Evolutionary conservation across 495 filamentous ascomycete genomes (phyloP).

Genomic region (Xanthoparmelia taractica): DNA sequence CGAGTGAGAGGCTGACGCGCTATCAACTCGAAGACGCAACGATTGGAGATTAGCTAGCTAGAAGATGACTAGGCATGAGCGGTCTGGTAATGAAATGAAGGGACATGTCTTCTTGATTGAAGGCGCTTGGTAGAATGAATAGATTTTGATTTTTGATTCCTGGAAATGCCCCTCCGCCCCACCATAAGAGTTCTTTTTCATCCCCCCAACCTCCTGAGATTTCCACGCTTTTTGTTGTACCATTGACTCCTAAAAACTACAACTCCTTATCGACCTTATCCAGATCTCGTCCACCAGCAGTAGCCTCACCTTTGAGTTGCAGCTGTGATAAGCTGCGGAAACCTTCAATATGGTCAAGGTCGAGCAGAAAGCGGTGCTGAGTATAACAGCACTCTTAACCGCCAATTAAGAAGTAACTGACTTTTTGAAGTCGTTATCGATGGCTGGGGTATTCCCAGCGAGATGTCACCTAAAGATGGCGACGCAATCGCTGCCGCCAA

Average conservation of each 20-base stretch:
- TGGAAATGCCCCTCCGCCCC: neutral
- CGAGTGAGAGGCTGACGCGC: too few species aligned
- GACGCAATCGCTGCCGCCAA: constrained; percentile 91
- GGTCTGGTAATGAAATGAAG: too few species aligned
- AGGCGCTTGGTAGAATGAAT: too few species aligned
- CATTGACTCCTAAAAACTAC: neutral
- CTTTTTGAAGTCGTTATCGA: constrained; percentile 80
- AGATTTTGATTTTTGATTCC: too few species aligned
- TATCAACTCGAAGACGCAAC: too few species aligned
- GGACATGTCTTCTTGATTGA: too few species aligned
- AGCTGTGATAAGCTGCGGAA: neutral
- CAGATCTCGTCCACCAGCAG: neutral
- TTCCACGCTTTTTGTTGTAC: neutral
- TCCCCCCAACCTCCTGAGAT: neutral
- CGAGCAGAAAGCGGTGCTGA: constrained; percentile 88
- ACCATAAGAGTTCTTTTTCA: neutral
- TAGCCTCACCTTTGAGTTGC: neutral
- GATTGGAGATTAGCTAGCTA: too few species aligned
- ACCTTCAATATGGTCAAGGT: constrained; percentile 55
- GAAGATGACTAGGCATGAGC: too few species aligned
- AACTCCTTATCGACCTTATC: neutral
- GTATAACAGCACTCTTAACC: constrained; percentile 43
- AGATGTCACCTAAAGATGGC: constrained; percentile 68
- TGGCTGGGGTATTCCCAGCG: constrained; percentile 87
- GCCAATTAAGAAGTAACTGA: constrained; percentile 23